A percentile compares a stretch with the other conserved stretches of the same genome.
Conservation (phyloP, 495 filamentous ascomycete genomes). For the Xylaria bambusicola region DNA sequence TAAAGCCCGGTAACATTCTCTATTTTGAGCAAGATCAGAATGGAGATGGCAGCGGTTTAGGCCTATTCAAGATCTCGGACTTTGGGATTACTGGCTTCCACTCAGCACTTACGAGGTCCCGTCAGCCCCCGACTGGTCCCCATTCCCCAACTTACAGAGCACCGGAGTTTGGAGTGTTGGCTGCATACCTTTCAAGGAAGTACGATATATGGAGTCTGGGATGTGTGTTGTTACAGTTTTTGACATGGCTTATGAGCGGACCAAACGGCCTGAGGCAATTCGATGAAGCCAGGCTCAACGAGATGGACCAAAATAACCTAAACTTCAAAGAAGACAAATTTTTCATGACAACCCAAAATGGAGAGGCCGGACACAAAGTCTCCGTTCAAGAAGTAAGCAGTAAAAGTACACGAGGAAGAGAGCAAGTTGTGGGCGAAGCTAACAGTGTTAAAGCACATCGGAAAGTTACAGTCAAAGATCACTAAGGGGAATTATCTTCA, state of each 20-base stretch:
- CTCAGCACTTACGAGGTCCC: background rate
- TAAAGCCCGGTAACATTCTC: background rate
- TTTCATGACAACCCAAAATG: background rate
- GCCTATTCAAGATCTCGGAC: background rate
- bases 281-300: background rate
- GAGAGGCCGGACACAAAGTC: background rate
- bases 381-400: background rate
- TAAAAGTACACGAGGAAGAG: background rate
- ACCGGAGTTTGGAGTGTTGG: background rate
- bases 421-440: background rate
- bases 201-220: conserved; percentile 6
- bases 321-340: conserved; percentile 4
- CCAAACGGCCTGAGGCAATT: background rate
- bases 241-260: conserved; percentile 1
- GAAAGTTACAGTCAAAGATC: background rate
- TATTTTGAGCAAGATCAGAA: background rate
- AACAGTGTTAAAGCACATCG: background rate
- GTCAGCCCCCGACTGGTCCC: background rate
- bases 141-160: background rate
- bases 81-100: background rate
- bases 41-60: background rate
- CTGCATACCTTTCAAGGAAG: background rate
- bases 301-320: background rate
- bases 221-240: background rate
- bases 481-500: background rate